Evolutionary conservation across 192 early-diverging fungal genomes (phyloP).

Genomic region (Cetraspora pellucida): DNA sequence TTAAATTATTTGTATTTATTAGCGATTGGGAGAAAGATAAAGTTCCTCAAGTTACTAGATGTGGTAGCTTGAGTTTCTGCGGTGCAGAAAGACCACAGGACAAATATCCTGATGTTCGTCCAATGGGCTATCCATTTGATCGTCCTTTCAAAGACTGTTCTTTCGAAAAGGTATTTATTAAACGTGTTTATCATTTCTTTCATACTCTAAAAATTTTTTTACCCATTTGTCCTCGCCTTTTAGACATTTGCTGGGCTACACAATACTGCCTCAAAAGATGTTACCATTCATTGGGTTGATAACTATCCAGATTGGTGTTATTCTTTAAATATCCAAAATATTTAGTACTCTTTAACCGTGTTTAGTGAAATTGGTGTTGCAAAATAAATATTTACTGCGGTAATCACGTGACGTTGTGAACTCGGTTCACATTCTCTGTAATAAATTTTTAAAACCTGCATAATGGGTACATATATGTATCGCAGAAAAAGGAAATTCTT

Average conservation of each 20-base stretch:
- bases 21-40: background rate
- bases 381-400: too few species aligned
- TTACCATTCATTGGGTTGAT: slow-evolving; percentile 11
- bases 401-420: too few species aligned
- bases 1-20: slow-evolving; percentile 20
- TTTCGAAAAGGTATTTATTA: background rate
- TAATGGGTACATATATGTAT: too few species aligned
- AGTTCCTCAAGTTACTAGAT: background rate
- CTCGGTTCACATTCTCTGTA: too few species aligned
- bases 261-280: background rate
- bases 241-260: background rate
- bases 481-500: too few species aligned
- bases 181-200: background rate
- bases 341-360: too few species aligned
- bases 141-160: slow-evolving; percentile 11
- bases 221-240: background rate
- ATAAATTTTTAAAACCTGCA: too few species aligned
- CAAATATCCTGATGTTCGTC: background rate
- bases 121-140: slow-evolving; percentile 18
- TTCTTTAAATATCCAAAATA: too few species aligned
- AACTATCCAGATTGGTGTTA: background rate
- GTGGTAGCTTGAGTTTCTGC: slow-evolving; percentile 16
- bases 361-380: too few species aligned
- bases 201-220: too few species aligned
- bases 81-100: background rate